phyloP scores from a whole-genome alignment of 2,329 filamentous ascomycete genomes.

The Phialophora macrospora region DNA sequence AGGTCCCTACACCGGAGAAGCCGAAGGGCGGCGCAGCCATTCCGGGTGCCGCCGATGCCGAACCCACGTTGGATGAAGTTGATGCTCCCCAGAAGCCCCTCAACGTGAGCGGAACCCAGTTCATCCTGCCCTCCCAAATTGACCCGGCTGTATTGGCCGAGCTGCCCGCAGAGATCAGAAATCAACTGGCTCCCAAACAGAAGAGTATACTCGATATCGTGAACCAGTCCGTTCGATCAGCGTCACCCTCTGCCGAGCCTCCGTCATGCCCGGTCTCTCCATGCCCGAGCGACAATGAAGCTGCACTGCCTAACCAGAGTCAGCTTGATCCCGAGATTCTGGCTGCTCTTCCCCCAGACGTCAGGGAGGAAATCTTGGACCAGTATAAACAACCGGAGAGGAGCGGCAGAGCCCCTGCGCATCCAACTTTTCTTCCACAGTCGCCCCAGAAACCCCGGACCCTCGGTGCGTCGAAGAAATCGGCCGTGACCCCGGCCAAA shows the following conservation, averaged over 20 bases:
- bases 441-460: constrained; percentile 54
- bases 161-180: constrained; percentile 80
- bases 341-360: constrained; percentile 78
- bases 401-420: constrained; percentile 41
- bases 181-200: constrained; percentile 69
- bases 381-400: constrained; percentile 63
- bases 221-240: constrained; percentile 15
- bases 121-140: constrained; percentile 79
- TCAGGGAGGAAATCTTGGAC: constrained; percentile 80
- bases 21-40: constrained; percentile 37
- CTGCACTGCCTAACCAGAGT: constrained; percentile 64
- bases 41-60: constrained; percentile 36
- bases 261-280: constrained; percentile 46
- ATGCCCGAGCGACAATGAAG: constrained; percentile 43
- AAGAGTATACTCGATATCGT: constrained; percentile 37
- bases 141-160: constrained; percentile 83
- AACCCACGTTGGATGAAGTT: constrained; percentile 41
- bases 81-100: constrained; percentile 53
- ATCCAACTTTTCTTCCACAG: constrained; percentile 56
- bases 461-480: constrained; percentile 43
- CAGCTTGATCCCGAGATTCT: constrained; percentile 87
- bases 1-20: constrained; percentile 51
- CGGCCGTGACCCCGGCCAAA: constrained; percentile 69
- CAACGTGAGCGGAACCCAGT: constrained; percentile 86
- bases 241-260: constrained; percentile 13